Evolutionary conservation across 345 rosid species (phyloP).

Genomic region (Eucalyptus grandis): DNA sequence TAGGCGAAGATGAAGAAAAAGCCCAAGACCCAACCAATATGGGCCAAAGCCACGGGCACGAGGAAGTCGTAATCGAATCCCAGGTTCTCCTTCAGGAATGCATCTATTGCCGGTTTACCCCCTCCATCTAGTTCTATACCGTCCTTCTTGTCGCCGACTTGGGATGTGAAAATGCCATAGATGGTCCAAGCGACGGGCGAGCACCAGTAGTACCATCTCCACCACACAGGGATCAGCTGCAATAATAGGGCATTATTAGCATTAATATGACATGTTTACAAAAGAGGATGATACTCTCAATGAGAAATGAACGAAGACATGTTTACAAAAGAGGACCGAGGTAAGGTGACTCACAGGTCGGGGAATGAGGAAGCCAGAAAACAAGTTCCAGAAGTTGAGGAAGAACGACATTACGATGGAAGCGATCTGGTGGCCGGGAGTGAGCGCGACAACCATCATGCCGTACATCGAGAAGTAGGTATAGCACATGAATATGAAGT

Average conservation of each 20-base stretch:
- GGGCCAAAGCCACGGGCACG: background rate
- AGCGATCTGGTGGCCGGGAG: conserved; percentile 23
- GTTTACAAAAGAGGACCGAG: no score
- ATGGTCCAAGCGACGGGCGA: conserved; percentile 11
- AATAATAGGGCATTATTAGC: background rate
- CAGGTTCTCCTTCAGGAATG: background rate
- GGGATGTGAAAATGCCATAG: conserved; percentile 2
- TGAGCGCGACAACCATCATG: conserved; percentile 18
- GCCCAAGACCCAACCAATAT: conserved; percentile 1
- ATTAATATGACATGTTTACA: background rate
- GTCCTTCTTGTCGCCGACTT: background rate
- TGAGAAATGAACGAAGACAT: background rate
- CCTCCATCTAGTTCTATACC: background rate
- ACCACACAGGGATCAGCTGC: conserved; percentile 29
- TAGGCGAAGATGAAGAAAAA: conserved; percentile 2
- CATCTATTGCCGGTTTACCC: background rate
- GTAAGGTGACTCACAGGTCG: conserved; percentile 10
- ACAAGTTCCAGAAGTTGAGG: conserved; percentile 29
- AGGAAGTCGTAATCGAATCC: conserved; percentile 6
- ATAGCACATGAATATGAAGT: no score
- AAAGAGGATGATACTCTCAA: background rate
- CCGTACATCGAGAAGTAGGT: no score
- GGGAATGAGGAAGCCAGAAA: conserved; percentile 28
- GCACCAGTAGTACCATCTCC: conserved; percentile 40
- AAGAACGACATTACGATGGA: conserved; percentile 26